Percentiles rank a stretch among this genome's conserved stretches.
These are phyloP conservation scores for Candida labiduridarum DNA, from an alignment of 1,139 yeast genomes.

Conservation along the genomic window DNA sequence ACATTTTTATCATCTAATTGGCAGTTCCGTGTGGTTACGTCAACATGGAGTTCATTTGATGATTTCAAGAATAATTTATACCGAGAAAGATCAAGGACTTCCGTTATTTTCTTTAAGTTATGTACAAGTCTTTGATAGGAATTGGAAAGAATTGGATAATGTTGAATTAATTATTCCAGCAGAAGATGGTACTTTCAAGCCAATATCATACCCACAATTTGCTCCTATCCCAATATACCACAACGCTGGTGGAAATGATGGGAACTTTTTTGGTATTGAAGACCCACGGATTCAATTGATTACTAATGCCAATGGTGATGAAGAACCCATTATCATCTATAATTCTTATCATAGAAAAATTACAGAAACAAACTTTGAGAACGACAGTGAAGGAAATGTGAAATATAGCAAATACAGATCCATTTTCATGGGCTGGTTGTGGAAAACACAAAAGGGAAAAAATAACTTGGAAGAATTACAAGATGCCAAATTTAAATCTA, in stretches of 20 bases:
- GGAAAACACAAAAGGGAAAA: conserved; percentile 40
- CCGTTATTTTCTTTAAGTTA: conserved; percentile 38
- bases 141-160: conserved; percentile 41
- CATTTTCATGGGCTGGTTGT: conserved; percentile 42
- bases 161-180: conserved; percentile 36
- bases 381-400: conserved; percentile 18
- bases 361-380: conserved; percentile 25
- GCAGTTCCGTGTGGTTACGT: conserved; percentile 43
- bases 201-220: conserved; percentile 26
- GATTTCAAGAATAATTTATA: conserved; percentile 39
- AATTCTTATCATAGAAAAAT: conserved; percentile 29
- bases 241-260: conserved; percentile 23
- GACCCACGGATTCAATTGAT: conserved; percentile 46
- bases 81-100: conserved; percentile 24
- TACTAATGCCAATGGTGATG: conserved; percentile 32
- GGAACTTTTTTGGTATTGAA: conserved; percentile 45
- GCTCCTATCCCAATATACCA: conserved; percentile 33
- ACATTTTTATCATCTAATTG: conserved; percentile 42
- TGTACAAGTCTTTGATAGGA: conserved; percentile 38
- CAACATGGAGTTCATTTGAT: conserved; percentile 42
- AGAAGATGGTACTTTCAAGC: conserved; percentile 10
- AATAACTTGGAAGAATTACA: conserved; percentile 25
- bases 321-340: conserved; percentile 34
- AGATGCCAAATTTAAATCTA: conserved; percentile 16
- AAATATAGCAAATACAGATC: conserved; percentile 25